These are phyloP conservation scores for Monotropa hypopitys DNA, from an alignment of 179 eudicot genomes.

Conservation along the genomic window DNA sequence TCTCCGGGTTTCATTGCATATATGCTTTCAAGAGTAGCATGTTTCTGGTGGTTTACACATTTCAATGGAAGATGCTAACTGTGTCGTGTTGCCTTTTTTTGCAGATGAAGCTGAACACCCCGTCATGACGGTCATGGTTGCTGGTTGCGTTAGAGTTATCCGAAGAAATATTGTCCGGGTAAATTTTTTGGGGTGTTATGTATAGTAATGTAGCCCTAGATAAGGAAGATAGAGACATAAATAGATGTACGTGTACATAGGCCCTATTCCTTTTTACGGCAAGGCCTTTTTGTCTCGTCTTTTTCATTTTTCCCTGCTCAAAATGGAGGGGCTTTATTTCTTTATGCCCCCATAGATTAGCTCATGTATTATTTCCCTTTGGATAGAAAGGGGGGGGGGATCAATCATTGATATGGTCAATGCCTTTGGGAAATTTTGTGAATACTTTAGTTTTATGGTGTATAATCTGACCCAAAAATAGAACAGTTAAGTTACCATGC, in stretches of 20 bases:
- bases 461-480: conserved; percentile 16
- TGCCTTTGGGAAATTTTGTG: conserved; percentile 54
- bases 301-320: conserved; percentile 15
- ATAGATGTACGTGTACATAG: conserved; percentile 66
- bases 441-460: conserved; percentile 36
- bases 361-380: conserved; percentile 38
- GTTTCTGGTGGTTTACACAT: neutral
- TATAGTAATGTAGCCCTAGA: conserved; percentile 43
- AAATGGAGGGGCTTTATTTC: conserved; percentile 33
- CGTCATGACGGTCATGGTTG: conserved; percentile 21
- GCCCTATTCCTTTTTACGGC: conserved; percentile 27
- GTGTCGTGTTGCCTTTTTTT: conserved; percentile 5
- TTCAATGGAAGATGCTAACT: conserved; percentile 4
- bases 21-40: neutral
- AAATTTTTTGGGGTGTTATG: conserved; percentile 42
- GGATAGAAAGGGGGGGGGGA: conserved; percentile 21
- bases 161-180: conserved; percentile 20
- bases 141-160: conserved; percentile 17
- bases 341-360: conserved; percentile 36
- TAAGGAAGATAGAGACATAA: conserved; percentile 34
- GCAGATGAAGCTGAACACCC: conserved; percentile 41
- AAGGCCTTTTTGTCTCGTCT: conserved; percentile 4
- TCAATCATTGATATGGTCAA: conserved; percentile 39
- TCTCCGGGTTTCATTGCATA: neutral
- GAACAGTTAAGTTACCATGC: conserved; percentile 11